Evolutionary conservation across 805 yeast species (phyloP).

Genomic region (Ogataea pignaliae): DNA sequence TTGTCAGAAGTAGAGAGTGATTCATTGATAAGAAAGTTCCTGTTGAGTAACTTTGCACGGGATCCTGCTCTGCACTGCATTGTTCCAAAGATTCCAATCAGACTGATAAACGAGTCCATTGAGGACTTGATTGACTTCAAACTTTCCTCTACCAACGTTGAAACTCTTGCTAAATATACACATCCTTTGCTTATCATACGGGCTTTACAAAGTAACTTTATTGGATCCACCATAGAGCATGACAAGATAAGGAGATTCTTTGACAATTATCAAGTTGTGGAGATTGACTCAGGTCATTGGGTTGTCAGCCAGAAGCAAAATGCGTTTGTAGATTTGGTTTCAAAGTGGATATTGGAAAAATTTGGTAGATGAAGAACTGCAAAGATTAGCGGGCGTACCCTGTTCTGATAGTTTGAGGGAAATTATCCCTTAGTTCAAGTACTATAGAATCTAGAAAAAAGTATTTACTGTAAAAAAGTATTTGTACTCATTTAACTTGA

Average conservation of each 20-base stretch:
- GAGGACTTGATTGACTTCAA: conserved; percentile 58
- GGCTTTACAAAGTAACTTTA: conserved; percentile 57
- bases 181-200: conserved; percentile 76
- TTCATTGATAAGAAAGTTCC: conserved; percentile 60
- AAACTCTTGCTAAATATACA: conserved; percentile 40
- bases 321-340: conserved; percentile 59
- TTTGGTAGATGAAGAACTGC: conserved; percentile 2
- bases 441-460: no score
- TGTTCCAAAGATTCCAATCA: conserved; percentile 56
- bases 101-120: conserved; percentile 56
- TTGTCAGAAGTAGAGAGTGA: conserved; percentile 59
- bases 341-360: conserved; percentile 37
- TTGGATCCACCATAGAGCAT: conserved; percentile 18
- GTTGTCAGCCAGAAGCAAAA: conserved; percentile 76
- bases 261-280: conserved; percentile 63
- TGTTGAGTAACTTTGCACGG: conserved; percentile 60
- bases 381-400: not conserved
- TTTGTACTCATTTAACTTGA: no score
- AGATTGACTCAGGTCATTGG: conserved; percentile 88
- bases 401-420: no score
- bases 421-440: no score
- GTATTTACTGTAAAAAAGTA: no score
- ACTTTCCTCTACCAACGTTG: conserved; percentile 11
- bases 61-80: conserved; percentile 17
- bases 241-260: conserved; percentile 34